Conservation (phyloP, 2,329 filamentous ascomycete species). For the Sphaerulina populicola region DNA sequence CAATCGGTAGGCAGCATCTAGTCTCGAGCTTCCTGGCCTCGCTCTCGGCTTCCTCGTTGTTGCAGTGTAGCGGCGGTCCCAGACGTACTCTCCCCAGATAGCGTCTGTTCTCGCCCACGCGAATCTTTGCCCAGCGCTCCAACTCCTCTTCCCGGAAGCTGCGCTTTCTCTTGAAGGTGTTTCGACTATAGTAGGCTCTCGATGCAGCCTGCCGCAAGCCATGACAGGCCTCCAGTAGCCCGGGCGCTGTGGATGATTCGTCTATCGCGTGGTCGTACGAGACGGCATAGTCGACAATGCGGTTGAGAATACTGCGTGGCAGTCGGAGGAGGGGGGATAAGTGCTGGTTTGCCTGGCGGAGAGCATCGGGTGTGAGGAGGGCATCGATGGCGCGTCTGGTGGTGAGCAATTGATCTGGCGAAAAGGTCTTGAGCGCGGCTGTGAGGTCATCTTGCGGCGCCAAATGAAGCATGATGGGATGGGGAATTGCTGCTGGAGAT, state of each 20-base stretch:
- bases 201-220: constrained; percentile 8
- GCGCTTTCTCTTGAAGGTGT: constrained; percentile 15
- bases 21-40: constrained; percentile 12
- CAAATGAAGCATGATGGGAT: constrained; percentile 1
- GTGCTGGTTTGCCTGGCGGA: constrained; percentile 12
- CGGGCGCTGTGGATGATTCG: constrained; percentile 3
- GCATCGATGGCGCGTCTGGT: constrained; percentile 10
- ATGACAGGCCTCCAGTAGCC: constrained; percentile 13
- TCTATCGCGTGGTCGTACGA: constrained; percentile 5
- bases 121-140: constrained; percentile 11
- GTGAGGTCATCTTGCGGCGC: constrained; percentile 1
- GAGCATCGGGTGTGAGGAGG: constrained; percentile 8
- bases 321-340: constrained; percentile 12
- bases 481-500: background rate
- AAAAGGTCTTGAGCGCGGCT: constrained; percentile 5
- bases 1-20: constrained; percentile 4
- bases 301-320: constrained; percentile 10
- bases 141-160: constrained; percentile 7
- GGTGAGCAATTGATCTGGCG: constrained; percentile 10
- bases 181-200: constrained; percentile 10
- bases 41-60: constrained; percentile 7
- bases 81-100: constrained; percentile 7
- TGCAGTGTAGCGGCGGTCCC: constrained; percentile 12
- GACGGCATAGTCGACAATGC: constrained; percentile 8
- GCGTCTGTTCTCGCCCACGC: constrained; percentile 11